Evolutionary conservation across 2,329 filamentous ascomycete genomes (phyloP).

Genomic region (Mycosphaerella sp.): DNA sequence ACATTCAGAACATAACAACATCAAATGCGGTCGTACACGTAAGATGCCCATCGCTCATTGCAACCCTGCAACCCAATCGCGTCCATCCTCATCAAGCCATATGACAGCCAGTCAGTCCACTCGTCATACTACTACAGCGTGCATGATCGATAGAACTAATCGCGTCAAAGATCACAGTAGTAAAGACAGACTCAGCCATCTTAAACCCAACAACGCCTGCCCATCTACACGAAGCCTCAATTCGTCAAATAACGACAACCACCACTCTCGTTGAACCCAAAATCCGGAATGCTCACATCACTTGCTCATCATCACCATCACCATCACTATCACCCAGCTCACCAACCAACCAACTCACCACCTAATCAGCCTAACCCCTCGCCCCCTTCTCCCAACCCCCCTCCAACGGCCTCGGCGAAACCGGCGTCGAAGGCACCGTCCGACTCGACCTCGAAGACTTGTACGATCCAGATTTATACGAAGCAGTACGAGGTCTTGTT

Average conservation of each 20-base stretch:
- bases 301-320: no score
- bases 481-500: neutral
- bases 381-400: neutral
- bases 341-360: neutral
- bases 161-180: no score
- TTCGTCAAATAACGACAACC: no score
- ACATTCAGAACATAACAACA: neutral
- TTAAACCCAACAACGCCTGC: no score
- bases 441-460: conserved; percentile 2
- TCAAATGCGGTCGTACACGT: neutral
- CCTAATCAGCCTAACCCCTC: neutral
- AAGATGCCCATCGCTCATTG: neutral
- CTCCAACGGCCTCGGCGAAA: conserved; percentile 1
- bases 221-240: no score
- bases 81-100: no score
- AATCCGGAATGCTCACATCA: no score
- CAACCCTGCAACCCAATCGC: no score
- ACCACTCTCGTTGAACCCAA: no score
- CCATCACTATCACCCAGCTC: neutral
- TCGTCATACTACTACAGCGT: no score
- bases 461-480: conserved; percentile 2
- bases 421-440: neutral
- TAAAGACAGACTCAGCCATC: no score
- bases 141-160: no score
- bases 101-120: neutral